Conservation (phyloP, 1,139 yeast genomes). For the Saccharomyces hybrid region DNA sequence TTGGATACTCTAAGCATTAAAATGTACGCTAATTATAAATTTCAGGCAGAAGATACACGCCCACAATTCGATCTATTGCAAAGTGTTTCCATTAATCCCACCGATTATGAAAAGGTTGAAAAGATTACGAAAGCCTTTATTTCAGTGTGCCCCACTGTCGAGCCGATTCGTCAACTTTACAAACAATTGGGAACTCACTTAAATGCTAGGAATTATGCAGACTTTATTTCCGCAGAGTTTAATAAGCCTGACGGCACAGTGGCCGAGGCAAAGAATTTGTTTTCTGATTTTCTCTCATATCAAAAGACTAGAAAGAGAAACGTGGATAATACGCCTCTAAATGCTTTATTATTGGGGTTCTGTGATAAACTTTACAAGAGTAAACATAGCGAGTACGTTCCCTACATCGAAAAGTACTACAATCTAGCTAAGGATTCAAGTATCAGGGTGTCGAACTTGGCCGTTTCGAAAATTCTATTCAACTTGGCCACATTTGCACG, state of each 20-base stretch:
- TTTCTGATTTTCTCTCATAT: slow-evolving; percentile 15
- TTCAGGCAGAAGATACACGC: slow-evolving; percentile 7
- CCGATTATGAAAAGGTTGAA: slow-evolving; percentile 11
- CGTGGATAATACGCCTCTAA: slow-evolving; percentile 1
- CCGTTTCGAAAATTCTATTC: neutral
- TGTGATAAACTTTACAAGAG: neutral
- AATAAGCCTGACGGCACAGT: slow-evolving; percentile 16
- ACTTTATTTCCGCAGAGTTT: slow-evolving; percentile 23
- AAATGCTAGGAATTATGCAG: slow-evolving; percentile 15
- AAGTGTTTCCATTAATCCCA: slow-evolving; percentile 14
- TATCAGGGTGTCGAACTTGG: neutral
- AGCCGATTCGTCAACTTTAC: slow-evolving; percentile 17
- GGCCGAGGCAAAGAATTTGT: slow-evolving; percentile 21
- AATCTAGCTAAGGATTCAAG: neutral
- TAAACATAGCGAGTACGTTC: neutral
- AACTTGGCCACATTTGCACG: neutral
- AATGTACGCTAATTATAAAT: slow-evolving; percentile 19
- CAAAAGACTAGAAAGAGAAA: slow-evolving; percentile 6
- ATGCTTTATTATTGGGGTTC: slow-evolving; percentile 8
- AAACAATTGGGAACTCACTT: slow-evolving; percentile 11
- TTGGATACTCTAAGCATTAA: slow-evolving; percentile 18
- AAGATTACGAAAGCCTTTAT: slow-evolving; percentile 18
- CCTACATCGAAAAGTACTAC: neutral
- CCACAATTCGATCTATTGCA: slow-evolving; percentile 15
- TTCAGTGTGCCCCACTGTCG: slow-evolving; percentile 15